Base-by-base conservation (phyloP, 2,329 filamentous ascomycete species). In the Orbilia oligospora region DNA sequence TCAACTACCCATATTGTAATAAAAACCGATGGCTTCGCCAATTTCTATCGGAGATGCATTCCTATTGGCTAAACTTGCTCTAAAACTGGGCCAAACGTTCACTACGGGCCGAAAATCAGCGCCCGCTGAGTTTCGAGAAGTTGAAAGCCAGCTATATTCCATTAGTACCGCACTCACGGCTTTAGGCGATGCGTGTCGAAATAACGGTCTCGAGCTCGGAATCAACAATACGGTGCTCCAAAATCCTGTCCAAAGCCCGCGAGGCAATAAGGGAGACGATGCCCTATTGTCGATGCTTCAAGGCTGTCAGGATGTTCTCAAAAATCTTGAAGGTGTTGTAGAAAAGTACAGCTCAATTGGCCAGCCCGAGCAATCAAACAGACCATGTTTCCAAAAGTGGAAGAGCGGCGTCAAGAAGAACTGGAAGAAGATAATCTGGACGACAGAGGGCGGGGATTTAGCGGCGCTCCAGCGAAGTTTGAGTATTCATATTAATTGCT, bases 371-470 rank as follows among this genome's bases (percentile, higher is more conserved):
- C 24, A 70, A 61, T 30, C 12, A 6, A 20, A 51, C 6, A 38
- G 56, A 8, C 55, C 61, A n/a, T 20, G 22, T 6, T 63, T 66
- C 41, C 46, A 69, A 2, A 79, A 58, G 27, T 83, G 82, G 82
- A 80, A 78, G 33, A 68, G 72, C 20, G 79, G 76, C 1, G 48
- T 83, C 6, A 24, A 80, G 14, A 82, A 63, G 51, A 83, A 83
- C 48, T 83, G 82, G 82, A 82, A 80, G 66, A 83, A 82, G 61
- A 71, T 83, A 20, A 80, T 79, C 24, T 83, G 82, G 83, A 83
- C 82, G 2, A 83, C 81, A 1, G 82, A 83, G 53, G 81, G 80
- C 6, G 83, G 82, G 8, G 81, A 83, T 44, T 56, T 83, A 0
- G 80, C 75, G 5, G 65, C 80, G 0, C 70, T 83, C 0, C 51